A percentile compares a stretch with the other conserved stretches of the same genome.
Evolutionary conservation across 1,284 basidiomycete species (phyloP).

Genomic region (Microbotryomycetes sp.): DNA sequence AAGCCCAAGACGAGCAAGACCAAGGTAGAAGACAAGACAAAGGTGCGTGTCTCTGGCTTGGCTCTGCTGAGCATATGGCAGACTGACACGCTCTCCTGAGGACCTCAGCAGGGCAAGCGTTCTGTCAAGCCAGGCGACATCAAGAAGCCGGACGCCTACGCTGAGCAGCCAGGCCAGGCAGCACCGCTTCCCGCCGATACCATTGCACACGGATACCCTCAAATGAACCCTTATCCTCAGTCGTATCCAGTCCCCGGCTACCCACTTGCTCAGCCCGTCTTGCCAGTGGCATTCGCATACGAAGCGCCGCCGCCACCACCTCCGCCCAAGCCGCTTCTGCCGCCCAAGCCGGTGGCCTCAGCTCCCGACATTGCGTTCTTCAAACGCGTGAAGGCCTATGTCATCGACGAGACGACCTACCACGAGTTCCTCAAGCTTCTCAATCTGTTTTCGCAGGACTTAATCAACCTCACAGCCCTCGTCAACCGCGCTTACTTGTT

Average conservation of each 20-base stretch:
- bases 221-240: neutral
- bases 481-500: constrained; percentile 73
- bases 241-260: constrained; percentile 13
- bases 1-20: constrained; percentile 1
- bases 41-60: neutral
- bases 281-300: constrained; percentile 26
- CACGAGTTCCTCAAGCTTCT: constrained; percentile 93
- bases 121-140: neutral
- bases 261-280: neutral
- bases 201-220: neutral
- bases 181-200: neutral
- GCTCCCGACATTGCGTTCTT: constrained; percentile 60
- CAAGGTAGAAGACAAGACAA: constrained; percentile 4
- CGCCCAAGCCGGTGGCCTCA: constrained; percentile 29
- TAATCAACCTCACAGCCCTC: constrained; percentile 77
- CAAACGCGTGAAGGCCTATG: constrained; percentile 65
- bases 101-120: neutral
- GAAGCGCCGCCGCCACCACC: constrained; percentile 28
- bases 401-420: constrained; percentile 70
- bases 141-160: neutral
- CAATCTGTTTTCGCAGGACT: constrained; percentile 86
- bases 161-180: neutral
- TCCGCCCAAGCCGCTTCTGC: constrained; percentile 28
- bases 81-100: neutral
- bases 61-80: neutral